These are phyloP conservation scores for Coniferiporia weirii DNA, from an alignment of 1,284 basidiomycete species.

Conservation along the genomic window DNA sequence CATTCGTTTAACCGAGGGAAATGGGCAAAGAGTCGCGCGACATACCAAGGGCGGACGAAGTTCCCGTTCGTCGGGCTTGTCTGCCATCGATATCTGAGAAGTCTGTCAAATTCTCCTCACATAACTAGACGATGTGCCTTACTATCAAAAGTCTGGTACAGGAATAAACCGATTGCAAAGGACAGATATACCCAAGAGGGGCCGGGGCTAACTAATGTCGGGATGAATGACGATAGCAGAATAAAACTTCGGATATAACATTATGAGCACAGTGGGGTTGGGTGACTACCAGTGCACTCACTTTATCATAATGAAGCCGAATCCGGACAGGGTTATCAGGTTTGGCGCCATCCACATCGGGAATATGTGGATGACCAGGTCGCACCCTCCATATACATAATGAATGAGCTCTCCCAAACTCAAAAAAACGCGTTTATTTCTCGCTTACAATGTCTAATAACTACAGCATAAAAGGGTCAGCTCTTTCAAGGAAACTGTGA, in stretches of 20 bases:
- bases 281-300: slow-evolving; percentile 4
- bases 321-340: slow-evolving; percentile 22
- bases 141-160: slow-evolving; percentile 26
- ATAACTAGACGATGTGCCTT: background rate
- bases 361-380: slow-evolving; percentile 21
- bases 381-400: slow-evolving; percentile 17
- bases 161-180: slow-evolving; percentile 22
- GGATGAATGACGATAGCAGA: slow-evolving; percentile 18
- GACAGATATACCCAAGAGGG: slow-evolving; percentile 23
- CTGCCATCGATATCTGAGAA: slow-evolving; percentile 22
- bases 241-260: slow-evolving; percentile 12
- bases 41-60: slow-evolving; percentile 23
- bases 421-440: background rate
- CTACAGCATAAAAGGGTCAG: background rate
- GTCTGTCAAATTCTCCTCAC: background rate
- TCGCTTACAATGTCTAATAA: slow-evolving; percentile 21
- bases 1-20: background rate
- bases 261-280: background rate
- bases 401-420: background rate
- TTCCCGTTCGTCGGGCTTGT: slow-evolving; percentile 23
- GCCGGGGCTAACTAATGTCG: slow-evolving; percentile 19
- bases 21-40: slow-evolving; percentile 1
- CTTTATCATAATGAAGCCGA: slow-evolving; percentile 23
- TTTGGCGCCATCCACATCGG: slow-evolving; percentile 24
- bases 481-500: too few relatives aligned